These are phyloP conservation scores for Cystofilobasidium capitatum DNA, from an alignment of 768 basidiomycete species.

Conservation along the genomic window DNA sequence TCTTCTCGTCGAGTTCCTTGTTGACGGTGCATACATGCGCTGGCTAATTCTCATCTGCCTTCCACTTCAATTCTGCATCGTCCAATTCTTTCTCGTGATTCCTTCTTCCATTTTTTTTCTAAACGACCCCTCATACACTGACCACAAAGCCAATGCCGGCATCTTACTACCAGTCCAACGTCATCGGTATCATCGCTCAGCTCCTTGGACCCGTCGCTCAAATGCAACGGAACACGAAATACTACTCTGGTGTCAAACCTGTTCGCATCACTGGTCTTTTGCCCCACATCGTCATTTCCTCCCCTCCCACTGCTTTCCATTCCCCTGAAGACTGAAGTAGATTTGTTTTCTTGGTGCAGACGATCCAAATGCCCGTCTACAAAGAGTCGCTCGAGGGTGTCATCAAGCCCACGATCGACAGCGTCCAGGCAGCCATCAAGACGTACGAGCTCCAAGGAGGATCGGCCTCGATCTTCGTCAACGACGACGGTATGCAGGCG, in stretches of 20 bases:
- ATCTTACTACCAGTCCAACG: conserved; percentile 32
- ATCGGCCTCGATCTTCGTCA: conserved; percentile 64
- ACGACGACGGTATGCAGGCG: conserved; percentile 60
- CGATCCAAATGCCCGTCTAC: conserved; percentile 29
- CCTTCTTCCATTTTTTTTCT: too few species aligned
- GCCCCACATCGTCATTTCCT: conserved; percentile 16
- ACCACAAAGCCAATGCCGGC: not conserved
- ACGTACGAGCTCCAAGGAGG: conserved; percentile 77
- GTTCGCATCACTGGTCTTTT: conserved; percentile 4
- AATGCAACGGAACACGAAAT: conserved; percentile 33
- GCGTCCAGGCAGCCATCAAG: conserved; percentile 73
- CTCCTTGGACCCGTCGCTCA: conserved; percentile 37
- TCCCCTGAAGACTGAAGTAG: conserved; percentile 29
- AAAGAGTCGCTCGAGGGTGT: conserved; percentile 31
- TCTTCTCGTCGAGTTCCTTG: conserved; percentile 58
- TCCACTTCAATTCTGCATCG: conserved; percentile 51
- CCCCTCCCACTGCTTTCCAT: not conserved
- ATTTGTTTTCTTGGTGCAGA: not conserved
- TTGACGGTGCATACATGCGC: conserved; percentile 55
- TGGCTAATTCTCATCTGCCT: conserved; percentile 57
- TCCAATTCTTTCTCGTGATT: conserved; percentile 48
- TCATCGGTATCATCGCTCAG: conserved; percentile 35
- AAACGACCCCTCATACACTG: not conserved
- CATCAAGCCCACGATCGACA: conserved; percentile 37
- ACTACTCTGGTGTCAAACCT: conserved; percentile 1